Conservation (phyloP, 78 protist species). For the Isochrysis galbana region DNA sequence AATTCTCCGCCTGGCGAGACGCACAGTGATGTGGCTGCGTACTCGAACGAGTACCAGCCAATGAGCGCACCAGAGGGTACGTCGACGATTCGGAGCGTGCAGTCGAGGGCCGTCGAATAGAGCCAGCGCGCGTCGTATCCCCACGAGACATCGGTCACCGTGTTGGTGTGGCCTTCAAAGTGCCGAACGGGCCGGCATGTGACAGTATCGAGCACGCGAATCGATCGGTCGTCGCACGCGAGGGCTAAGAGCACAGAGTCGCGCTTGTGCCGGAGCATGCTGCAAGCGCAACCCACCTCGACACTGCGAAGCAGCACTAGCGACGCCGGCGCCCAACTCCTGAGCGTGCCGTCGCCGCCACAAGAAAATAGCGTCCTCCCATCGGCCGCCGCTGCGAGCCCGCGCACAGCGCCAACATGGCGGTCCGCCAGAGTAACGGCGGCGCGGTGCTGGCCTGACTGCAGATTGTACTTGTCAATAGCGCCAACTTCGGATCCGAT, state of each 20-base stretch:
- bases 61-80: slow-evolving; percentile 10
- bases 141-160: slow-evolving; percentile 44
- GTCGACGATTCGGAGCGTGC: slow-evolving; percentile 29
- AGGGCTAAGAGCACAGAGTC: slow-evolving; percentile 57
- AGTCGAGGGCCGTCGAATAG: slow-evolving; percentile 40
- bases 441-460: slow-evolving; percentile 18
- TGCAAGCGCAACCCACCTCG: neutral
- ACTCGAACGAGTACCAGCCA: neutral
- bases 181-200: slow-evolving; percentile 31
- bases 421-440: neutral
- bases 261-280: neutral
- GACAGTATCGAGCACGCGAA: slow-evolving; percentile 56
- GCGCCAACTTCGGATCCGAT: slow-evolving; percentile 8
- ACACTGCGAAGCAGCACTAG: neutral
- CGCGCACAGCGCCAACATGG: slow-evolving; percentile 8
- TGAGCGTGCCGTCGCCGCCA: neutral
- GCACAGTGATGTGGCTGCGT: neutral
- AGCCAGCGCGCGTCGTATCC: slow-evolving; percentile 46
- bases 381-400: neutral
- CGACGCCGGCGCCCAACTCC: neutral
- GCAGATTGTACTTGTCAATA: neutral
- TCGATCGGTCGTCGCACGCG: slow-evolving; percentile 39
- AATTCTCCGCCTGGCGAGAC: slow-evolving; percentile 51
- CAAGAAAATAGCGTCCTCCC: neutral
- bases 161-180: slow-evolving; percentile 36